Conservation (phyloP, 805 yeast species). For the Monosporozyma aerobia region DNA sequence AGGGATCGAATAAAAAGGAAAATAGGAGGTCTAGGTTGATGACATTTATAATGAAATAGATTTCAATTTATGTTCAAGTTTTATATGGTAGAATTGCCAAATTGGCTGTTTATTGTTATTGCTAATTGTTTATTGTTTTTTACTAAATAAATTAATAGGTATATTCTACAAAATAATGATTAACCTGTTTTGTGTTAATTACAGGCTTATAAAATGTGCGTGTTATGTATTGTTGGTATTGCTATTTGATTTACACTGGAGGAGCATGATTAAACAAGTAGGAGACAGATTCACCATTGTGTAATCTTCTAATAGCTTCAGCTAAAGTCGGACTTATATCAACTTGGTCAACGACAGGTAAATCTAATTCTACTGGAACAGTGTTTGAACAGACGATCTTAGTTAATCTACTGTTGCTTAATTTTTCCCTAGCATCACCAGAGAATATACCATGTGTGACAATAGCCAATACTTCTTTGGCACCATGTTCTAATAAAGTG, state of each 20-base stretch:
- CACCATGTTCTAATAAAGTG: conserved; percentile 69
- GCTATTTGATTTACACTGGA: conserved; percentile 14
- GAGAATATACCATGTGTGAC: conserved; percentile 94
- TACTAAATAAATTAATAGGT: not conserved
- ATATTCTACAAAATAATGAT: not conserved
- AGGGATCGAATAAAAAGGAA: not conserved
- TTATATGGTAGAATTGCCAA: no score
- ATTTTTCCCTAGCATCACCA: conserved; percentile 68
- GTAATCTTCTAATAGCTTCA: conserved; percentile 88
- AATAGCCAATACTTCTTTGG: conserved; percentile 78
- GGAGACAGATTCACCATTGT: conserved; percentile 89
- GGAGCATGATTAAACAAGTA: conserved; percentile 49
- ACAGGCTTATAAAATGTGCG: not conserved
- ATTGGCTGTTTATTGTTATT: not conserved
- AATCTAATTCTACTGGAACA: conserved; percentile 67
- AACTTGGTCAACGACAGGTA: conserved; percentile 63
- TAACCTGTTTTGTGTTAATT: not conserved
- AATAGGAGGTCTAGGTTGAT: not conserved
- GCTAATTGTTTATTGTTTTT: not conserved
- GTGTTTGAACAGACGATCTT: conserved; percentile 87
- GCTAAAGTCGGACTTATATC: conserved; percentile 85
- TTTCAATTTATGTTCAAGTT: not conserved
- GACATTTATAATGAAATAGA: not conserved
- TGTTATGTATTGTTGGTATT: not conserved
- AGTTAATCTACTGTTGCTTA: conserved; percentile 57